A percentile compares a stretch with the other conserved stretches of the same genome.
Evolutionary conservation across 495 filamentous ascomycete genomes (phyloP).

Genomic region (Bacidia gigantensis): DNA sequence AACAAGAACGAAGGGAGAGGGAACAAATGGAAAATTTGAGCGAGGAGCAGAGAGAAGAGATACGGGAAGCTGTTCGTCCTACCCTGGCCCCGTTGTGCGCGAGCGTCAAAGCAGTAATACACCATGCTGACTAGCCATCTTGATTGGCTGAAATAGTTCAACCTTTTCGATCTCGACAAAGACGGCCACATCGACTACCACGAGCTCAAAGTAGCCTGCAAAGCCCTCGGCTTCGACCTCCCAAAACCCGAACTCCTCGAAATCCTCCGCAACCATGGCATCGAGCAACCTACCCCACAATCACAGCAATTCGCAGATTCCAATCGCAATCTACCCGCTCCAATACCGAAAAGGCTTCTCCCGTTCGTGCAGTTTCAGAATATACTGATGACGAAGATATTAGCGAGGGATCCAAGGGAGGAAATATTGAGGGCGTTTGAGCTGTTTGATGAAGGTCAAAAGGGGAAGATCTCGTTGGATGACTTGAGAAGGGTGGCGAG

Average conservation of each 20-base stretch:
- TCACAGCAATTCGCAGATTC: slow-evolving; percentile 8
- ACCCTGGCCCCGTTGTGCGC: neutral
- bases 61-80: slow-evolving; percentile 69
- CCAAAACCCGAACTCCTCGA: slow-evolving; percentile 68
- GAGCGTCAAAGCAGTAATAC: no score
- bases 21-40: slow-evolving; percentile 41
- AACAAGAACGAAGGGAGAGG: slow-evolving; percentile 19
- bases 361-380: slow-evolving; percentile 60
- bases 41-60: slow-evolving; percentile 80
- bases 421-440: slow-evolving; percentile 87
- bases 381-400: slow-evolving; percentile 67
- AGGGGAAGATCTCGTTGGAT: slow-evolving; percentile 74
- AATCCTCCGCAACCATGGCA: slow-evolving; percentile 61
- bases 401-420: slow-evolving; percentile 69
- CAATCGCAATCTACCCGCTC: slow-evolving; percentile 22
- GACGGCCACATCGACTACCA: slow-evolving; percentile 91
- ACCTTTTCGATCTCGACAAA: slow-evolving; percentile 93
- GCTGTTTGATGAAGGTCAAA: slow-evolving; percentile 67
- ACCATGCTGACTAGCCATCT: neutral
- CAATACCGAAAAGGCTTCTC: slow-evolving; percentile 43
- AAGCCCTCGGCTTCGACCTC: slow-evolving; percentile 86
- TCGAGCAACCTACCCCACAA: slow-evolving; percentile 29
- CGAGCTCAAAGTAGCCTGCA: slow-evolving; percentile 94
- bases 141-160: slow-evolving; percentile 64
- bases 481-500: slow-evolving; percentile 79